Evolutionary conservation across 495 filamentous ascomycete genomes (phyloP).

Genomic region (Aspergillus diversus): DNA sequence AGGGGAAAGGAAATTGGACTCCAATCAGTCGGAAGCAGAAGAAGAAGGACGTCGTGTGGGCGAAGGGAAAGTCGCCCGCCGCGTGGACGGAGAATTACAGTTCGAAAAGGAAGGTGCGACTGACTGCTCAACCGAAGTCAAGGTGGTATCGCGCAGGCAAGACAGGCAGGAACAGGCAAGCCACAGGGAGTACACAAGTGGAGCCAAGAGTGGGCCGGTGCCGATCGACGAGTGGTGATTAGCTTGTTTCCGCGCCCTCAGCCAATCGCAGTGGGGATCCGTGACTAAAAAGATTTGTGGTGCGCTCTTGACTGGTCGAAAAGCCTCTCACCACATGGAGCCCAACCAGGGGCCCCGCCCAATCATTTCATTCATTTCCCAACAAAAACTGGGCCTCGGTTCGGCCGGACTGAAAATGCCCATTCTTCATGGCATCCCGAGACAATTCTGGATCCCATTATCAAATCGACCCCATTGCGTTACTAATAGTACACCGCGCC

Average conservation of each 20-base stretch:
- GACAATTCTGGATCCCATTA: background rate
- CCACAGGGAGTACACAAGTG: background rate
- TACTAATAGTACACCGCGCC: too few species aligned
- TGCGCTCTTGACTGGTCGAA: background rate
- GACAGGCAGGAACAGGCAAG: background rate
- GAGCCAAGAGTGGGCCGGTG: background rate
- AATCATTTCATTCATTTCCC: background rate
- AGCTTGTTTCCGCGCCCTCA: background rate
- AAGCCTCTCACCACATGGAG: too few species aligned
- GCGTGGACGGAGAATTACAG: background rate
- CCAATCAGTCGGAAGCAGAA: background rate
- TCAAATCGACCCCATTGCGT: too few species aligned
- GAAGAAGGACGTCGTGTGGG: background rate
- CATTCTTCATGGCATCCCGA: too few species aligned
- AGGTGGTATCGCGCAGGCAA: background rate
- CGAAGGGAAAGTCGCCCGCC: too few species aligned
- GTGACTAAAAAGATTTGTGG: conserved; percentile 13
- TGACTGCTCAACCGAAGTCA: background rate
- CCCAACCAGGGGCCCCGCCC: background rate
- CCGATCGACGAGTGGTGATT: conserved; percentile 4
- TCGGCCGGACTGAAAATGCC: too few species aligned
- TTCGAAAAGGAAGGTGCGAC: background rate
- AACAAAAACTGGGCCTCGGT: too few species aligned
- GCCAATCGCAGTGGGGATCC: background rate
- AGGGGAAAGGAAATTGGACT: background rate